Evolutionary conservation across 176 grass and related monocot genomes (phyloP).

Genomic region (Cenchrus americanus): DNA sequence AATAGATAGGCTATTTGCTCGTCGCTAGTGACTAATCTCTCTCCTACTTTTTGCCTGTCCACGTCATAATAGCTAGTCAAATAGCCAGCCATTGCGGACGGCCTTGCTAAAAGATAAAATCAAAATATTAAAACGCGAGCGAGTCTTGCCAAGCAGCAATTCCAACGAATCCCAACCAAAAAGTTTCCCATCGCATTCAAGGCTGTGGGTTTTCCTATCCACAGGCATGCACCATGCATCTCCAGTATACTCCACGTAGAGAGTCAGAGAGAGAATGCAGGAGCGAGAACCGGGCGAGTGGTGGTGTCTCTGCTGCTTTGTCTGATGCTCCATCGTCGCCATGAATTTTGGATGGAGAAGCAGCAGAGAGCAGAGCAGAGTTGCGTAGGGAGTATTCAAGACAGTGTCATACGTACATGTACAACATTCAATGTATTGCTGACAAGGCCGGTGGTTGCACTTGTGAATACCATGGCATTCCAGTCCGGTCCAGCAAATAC

Average conservation of each 20-base stretch:
- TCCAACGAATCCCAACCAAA: slow-evolving; percentile 41
- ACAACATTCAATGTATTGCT: slow-evolving; percentile 33
- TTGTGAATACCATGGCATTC: slow-evolving; percentile 42
- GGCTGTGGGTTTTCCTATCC: slow-evolving; percentile 52
- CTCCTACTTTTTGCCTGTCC: no score
- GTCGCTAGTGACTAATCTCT: no score
- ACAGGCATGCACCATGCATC: slow-evolving; percentile 20
- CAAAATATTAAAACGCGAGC: no score
- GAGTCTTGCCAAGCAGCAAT: slow-evolving; percentile 39
- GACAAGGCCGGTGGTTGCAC: slow-evolving; percentile 14
- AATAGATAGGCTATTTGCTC: no score
- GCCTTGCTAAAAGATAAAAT: no score
- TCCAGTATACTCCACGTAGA: background rate
- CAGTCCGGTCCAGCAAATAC: background rate
- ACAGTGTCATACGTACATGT: background rate
- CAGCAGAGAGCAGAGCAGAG: background rate
- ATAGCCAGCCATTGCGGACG: no score
- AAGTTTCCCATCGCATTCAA: slow-evolving; percentile 53
- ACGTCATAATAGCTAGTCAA: no score
- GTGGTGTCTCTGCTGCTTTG: slow-evolving; percentile 3
- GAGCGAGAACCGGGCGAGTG: background rate
- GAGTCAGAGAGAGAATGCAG: background rate
- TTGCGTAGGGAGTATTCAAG: background rate
- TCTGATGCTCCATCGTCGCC: background rate
- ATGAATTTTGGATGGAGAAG: background rate